Base-by-base conservation (phyloP, 345 rosid species). In the Populus simonii region DNA sequence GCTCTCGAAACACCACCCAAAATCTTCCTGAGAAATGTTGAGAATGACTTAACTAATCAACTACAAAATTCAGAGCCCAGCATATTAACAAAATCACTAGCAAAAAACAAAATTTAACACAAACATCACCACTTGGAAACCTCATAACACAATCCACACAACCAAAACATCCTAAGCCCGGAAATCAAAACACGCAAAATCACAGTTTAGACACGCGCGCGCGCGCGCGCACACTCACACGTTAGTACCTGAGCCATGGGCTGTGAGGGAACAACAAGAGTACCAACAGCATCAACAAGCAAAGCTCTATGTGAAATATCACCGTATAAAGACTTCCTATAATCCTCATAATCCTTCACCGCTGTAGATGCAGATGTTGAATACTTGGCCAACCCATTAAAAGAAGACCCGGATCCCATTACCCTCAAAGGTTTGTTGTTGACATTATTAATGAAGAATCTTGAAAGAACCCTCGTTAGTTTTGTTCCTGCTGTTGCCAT, bases 221-320 rank as follows among this genome's bases (percentile, higher is more conserved):
- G n/a, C n/a, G n/a, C n/a, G n/a, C n/a, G n/a, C n/a, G n/a, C 35
- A 3, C 33, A 7, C 25, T 17, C 25, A 9, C 36, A 35, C 8
- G 9, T 49, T 13, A 18, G 29, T 20, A 96, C 99, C 96, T 93
- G 93, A 27, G 99, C 99, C 81, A 88, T 96, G 71, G 99, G 99
- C 83, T 92, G 99, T n/a, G 99, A 93, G 33, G 99, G 99, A 84
- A 85, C 85, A 41, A 96, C 76, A 59, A 96, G 97, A 20, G 99
- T 96, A 62, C 99, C 99, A 70, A 85, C 99, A 33, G 97, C 99
- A 43, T 96, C 99, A 47, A 96, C 97, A 35, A 96, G 87, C 80
- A 96, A 83, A 73, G 97, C 98, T 84, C 89, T 93, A 71, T 93
- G 94, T 0, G 97, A 93, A 81, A 90, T 85, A 45, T 87, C 95